Percentiles rank a stretch among this genome's conserved stretches.
phyloP scores from a whole-genome alignment of 192 early-diverging fungal genomes.

The Podila clonocystis region DNA sequence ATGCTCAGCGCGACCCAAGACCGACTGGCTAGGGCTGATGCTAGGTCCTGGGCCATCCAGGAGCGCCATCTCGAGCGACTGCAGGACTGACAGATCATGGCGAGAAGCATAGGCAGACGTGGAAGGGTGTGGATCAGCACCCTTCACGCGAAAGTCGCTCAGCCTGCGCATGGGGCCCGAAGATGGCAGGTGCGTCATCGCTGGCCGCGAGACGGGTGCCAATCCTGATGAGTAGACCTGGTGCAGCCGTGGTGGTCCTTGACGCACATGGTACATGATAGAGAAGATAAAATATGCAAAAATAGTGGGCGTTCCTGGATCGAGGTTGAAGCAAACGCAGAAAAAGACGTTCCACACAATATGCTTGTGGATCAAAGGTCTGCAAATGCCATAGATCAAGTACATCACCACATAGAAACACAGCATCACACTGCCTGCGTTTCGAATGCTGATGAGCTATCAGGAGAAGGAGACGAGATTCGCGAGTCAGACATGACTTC shows the following conservation, averaged over 20 bases:
- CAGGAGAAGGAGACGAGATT: background rate
- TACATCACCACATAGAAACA: constrained; percentile 44
- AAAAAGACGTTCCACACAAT: constrained; percentile 44
- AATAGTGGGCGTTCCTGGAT: constrained; percentile 46
- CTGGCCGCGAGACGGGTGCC: constrained; percentile 12
- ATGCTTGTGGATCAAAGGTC: constrained; percentile 37
- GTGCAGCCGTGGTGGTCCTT: constrained; percentile 11
- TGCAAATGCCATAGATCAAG: constrained; percentile 28
- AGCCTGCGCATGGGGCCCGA: constrained; percentile 10
- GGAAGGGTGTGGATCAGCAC: background rate
- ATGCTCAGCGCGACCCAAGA: background rate
- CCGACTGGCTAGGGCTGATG: background rate
- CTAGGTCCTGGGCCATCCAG: background rate
- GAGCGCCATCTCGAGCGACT: background rate
- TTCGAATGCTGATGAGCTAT: constrained; percentile 52
- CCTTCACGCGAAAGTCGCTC: constrained; percentile 13
- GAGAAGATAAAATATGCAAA: constrained; percentile 50
- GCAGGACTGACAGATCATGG: background rate
- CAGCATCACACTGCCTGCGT: constrained; percentile 39
- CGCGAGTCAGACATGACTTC: background rate
- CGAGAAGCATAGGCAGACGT: constrained; percentile 1
- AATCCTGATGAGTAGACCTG: constrained; percentile 9
- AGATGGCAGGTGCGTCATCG: constrained; percentile 20
- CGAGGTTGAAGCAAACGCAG: constrained; percentile 41
- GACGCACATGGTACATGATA: constrained; percentile 30